Percentiles rank a stretch among this genome's conserved stretches.
Conservation (phyloP, 2,329 filamentous ascomycete species). For the Cordyceps javanica region DNA sequence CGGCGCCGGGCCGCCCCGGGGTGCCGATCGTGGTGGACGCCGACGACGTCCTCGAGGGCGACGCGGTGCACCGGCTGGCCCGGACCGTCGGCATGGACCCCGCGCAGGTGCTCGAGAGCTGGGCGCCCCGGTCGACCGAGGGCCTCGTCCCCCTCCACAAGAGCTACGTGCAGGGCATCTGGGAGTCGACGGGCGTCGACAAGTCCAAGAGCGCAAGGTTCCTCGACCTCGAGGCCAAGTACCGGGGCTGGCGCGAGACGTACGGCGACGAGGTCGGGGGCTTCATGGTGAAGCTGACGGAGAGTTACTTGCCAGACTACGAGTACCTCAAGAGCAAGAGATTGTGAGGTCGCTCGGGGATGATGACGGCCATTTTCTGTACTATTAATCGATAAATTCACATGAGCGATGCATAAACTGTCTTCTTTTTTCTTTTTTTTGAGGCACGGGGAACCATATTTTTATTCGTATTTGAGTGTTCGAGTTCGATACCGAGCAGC, state of each 20-base stretch:
- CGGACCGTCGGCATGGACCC: background rate
- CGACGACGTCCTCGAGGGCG: conserved; percentile 10
- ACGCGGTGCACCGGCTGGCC: background rate
- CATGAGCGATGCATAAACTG: background rate
- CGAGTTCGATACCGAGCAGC: background rate
- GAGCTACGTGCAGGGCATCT: conserved; percentile 8
- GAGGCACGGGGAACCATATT: background rate
- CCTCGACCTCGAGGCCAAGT: background rate
- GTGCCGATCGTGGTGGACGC: conserved; percentile 10
- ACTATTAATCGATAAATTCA: background rate
- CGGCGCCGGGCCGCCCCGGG: background rate
- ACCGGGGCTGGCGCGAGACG: conserved; percentile 2
- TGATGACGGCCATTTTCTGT: background rate
- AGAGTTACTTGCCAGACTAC: conserved; percentile 6
- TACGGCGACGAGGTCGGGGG: conserved; percentile 5
- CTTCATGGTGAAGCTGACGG: background rate
- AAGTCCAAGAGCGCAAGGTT: conserved; percentile 6
- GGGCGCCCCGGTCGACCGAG: conserved; percentile 5
- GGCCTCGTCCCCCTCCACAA: background rate
- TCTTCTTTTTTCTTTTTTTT: background rate
- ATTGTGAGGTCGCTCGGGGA: background rate
- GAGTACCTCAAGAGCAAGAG: conserved; percentile 8
- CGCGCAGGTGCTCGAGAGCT: background rate
- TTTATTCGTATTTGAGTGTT: background rate
- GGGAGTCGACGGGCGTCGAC: conserved; percentile 10